phyloP scores from a whole-genome alignment of 495 filamentous ascomycete genomes.

The Aspergillus hancockii region DNA sequence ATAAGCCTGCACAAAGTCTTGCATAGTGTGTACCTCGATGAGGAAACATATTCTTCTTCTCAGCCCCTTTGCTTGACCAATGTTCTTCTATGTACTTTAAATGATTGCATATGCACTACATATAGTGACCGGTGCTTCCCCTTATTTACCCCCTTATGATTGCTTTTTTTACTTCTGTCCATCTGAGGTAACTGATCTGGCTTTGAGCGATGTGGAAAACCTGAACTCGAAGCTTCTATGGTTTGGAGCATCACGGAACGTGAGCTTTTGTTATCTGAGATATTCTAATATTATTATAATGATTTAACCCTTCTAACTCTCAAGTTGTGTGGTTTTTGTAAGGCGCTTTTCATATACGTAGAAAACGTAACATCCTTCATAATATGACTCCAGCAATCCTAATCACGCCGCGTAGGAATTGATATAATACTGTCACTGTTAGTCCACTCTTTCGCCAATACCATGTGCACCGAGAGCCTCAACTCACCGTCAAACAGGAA shows the following conservation, averaged over 20 bases:
- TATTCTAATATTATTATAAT: conserved; percentile 18
- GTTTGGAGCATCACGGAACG: conserved; percentile 15
- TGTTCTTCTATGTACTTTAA: conserved; percentile 16
- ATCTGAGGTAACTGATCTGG: not conserved
- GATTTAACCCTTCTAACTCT: not conserved
- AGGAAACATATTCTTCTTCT: conserved; percentile 9
- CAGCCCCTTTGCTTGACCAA: conserved; percentile 17
- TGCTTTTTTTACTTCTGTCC: not conserved
- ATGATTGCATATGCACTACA: conserved; percentile 10
- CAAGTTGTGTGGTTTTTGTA: not conserved
- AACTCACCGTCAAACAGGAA: conserved; percentile 75
- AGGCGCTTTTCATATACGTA: not conserved
- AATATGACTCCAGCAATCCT: not conserved
- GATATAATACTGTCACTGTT: conserved; percentile 58
- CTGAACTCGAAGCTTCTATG: not conserved
- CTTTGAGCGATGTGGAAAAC: not conserved
- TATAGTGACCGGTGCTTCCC: conserved; percentile 3
- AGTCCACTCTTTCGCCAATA: not conserved
- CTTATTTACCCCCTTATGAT: conserved; percentile 7
- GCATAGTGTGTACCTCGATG: conserved; percentile 18
- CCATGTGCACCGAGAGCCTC: not conserved
- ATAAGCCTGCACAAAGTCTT: conserved; percentile 13
- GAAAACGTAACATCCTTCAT: conserved; percentile 1
- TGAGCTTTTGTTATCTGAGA: conserved; percentile 13
- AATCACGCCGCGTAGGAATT: conserved; percentile 50